Conservation (phyloP, 768 basidiomycete species). For the Termitomyces sp. region DNA sequence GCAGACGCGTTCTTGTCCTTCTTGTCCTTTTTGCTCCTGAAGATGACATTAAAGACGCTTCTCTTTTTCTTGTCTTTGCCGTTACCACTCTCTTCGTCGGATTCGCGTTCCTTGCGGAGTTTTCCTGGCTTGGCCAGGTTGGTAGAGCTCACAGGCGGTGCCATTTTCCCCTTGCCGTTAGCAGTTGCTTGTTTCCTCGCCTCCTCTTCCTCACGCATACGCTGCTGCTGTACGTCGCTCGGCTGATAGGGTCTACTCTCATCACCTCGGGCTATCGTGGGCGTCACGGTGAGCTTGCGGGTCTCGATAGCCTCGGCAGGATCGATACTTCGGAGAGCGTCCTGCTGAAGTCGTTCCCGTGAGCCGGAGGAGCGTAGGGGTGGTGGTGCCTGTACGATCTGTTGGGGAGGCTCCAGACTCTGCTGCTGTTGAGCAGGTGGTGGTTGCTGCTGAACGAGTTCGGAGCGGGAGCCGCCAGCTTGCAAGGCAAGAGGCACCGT, state of each 20-base stretch:
- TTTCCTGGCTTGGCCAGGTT: slow-evolving; percentile 30
- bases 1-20: slow-evolving; percentile 51
- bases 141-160: slow-evolving; percentile 38
- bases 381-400: slow-evolving; percentile 15
- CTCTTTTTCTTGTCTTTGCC: slow-evolving; percentile 39
- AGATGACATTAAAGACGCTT: slow-evolving; percentile 69
- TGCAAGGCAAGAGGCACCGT: slow-evolving; percentile 29
- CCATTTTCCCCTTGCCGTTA: slow-evolving; percentile 48
- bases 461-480: slow-evolving; percentile 23
- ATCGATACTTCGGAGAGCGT: slow-evolving; percentile 38
- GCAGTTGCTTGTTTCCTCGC: slow-evolving; percentile 34
- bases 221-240: slow-evolving; percentile 27
- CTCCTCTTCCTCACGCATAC: slow-evolving; percentile 40
- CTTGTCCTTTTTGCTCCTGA: slow-evolving; percentile 70
- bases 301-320: slow-evolving; percentile 70
- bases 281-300: slow-evolving; percentile 71
- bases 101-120: slow-evolving; percentile 36
- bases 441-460: slow-evolving; percentile 25
- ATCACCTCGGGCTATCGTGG: slow-evolving; percentile 62
- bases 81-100: slow-evolving; percentile 25
- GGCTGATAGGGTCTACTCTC: slow-evolving; percentile 32
- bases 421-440: slow-evolving; percentile 31
- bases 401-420: slow-evolving; percentile 18
- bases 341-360: slow-evolving; percentile 37
- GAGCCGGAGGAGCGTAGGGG: slow-evolving; percentile 37